Conservation (phyloP, 23 red algal species). For the Gracilaria domingensis region DNA sequence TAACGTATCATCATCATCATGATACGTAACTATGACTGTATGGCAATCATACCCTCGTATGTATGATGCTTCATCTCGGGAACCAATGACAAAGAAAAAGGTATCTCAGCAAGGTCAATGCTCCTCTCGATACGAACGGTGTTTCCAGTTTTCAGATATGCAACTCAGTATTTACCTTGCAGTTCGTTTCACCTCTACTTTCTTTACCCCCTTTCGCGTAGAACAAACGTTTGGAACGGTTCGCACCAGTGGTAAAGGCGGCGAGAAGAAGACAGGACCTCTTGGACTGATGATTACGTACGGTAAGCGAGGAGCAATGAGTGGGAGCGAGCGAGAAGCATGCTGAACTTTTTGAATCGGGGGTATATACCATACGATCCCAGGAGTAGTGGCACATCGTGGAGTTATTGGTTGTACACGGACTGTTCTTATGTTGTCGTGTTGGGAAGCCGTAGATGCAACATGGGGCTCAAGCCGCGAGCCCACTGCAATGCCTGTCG, state of each 20-base stretch:
- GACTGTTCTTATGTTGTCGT: not conserved
- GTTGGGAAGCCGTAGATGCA: not conserved
- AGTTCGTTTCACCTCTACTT: not conserved
- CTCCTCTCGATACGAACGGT: no score
- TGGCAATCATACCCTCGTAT: no score
- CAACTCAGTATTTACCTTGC: not conserved
- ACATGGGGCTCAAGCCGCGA: no score
- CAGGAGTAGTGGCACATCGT: not conserved
- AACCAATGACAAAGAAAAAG: no score
- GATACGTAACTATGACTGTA: no score
- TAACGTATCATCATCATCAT: no score
- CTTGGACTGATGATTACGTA: conserved; percentile 4
- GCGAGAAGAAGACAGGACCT: not conserved
- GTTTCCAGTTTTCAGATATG: no score
- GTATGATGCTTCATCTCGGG: no score
- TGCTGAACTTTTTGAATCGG: not conserved
- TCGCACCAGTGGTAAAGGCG: not conserved
- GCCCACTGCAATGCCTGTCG: no score
- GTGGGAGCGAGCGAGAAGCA: not conserved
- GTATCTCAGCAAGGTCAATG: no score
- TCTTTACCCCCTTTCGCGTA: not conserved
- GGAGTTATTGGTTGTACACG: not conserved
- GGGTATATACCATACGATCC: not conserved
- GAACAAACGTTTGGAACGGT: not conserved
- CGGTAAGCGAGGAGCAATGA: not conserved